These are phyloP conservation scores for Dendrobium catenatum DNA, from an alignment of 106 monocot genomes.

Conservation along the genomic window DNA sequence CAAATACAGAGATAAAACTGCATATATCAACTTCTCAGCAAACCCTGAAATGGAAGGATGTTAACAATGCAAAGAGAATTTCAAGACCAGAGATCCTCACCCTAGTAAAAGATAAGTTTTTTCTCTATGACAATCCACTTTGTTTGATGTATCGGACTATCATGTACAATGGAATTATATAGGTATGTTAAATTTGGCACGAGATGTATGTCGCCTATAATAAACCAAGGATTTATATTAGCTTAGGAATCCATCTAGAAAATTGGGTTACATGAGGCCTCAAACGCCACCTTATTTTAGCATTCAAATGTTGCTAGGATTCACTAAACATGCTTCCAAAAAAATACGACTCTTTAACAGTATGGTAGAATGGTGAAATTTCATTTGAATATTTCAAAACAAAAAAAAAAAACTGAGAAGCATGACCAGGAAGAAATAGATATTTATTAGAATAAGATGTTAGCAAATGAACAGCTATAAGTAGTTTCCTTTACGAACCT, in stretches of 20 bases:
- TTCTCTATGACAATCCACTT: too few species aligned
- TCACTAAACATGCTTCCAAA: neutral
- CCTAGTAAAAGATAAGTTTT: too few species aligned
- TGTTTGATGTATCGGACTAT: too few species aligned
- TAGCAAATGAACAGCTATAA: neutral
- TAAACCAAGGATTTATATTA: neutral
- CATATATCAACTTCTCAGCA: too few species aligned
- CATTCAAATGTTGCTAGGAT: neutral
- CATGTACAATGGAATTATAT: too few species aligned
- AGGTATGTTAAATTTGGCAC: too few species aligned
- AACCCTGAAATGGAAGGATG: too few species aligned
- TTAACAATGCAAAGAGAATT: too few species aligned
- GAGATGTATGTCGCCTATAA: too few species aligned
- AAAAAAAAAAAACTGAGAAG: neutral
- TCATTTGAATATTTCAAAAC: neutral
- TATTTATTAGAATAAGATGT: neutral
- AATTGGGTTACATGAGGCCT: neutral
- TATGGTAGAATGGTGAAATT: neutral
- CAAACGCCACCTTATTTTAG: neutral
- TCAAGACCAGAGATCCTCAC: too few species aligned
- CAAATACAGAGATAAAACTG: too few species aligned
- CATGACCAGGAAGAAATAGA: neutral
- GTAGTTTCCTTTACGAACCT: constrained; percentile 29
- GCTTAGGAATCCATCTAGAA: neutral
- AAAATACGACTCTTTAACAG: neutral